These are phyloP conservation scores for Populus euphratica DNA, from an alignment of 345 rosid species.

Conservation along the genomic window DNA sequence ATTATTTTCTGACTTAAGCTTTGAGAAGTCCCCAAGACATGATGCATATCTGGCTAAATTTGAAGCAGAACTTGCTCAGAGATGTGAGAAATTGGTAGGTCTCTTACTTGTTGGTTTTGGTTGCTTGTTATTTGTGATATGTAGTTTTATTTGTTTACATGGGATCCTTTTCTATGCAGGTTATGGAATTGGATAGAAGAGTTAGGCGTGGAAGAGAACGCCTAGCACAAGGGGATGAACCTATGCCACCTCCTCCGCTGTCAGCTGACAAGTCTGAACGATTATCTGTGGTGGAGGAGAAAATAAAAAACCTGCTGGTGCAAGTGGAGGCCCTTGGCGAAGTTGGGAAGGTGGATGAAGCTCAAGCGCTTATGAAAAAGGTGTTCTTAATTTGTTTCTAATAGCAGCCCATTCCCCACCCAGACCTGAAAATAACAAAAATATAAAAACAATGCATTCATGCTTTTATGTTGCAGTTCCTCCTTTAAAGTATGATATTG, in stretches of 20 bases:
- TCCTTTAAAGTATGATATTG: background rate
- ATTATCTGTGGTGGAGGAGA: conserved; percentile 79
- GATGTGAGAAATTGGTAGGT: conserved; percentile 93
- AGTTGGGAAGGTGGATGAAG: conserved; percentile 98
- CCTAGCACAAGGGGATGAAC: conserved; percentile 85
- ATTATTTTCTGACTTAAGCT: conserved; percentile 44
- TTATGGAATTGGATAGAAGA: conserved; percentile 89
- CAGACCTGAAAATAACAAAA: background rate
- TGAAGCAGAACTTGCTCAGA: conserved; percentile 88
- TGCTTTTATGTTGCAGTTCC: background rate
- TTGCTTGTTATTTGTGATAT: background rate
- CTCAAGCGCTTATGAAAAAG: conserved; percentile 99
- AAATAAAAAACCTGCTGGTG: conserved; percentile 82
- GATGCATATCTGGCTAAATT: conserved; percentile 67
- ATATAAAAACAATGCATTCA: background rate
- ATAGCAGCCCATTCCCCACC: background rate
- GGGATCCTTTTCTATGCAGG: conserved; percentile 40
- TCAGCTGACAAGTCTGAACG: conserved; percentile 84
- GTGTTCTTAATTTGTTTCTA: conserved; percentile 27
- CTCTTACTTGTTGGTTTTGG: background rate
- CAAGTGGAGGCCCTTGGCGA: conserved; percentile 98
- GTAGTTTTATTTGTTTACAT: background rate
- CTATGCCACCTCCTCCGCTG: conserved; percentile 63
- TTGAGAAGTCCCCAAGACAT: conserved; percentile 84
- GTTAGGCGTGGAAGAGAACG: conserved; percentile 98